phyloP scores from a whole-genome alignment of 2,329 filamentous ascomycete species.

The Chalara sp. region DNA sequence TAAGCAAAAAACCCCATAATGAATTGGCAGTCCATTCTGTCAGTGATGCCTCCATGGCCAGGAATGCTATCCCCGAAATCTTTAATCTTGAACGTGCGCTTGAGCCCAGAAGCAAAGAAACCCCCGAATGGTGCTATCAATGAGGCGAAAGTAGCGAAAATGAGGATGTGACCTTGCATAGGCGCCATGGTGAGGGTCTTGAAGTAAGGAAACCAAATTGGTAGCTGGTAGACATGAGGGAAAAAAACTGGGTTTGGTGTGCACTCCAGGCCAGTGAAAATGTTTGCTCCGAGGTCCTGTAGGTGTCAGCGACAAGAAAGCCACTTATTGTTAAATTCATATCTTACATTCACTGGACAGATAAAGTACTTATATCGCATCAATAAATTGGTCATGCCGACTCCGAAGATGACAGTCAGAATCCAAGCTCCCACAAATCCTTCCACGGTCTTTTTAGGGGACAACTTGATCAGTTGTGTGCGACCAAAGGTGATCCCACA shows the following conservation, averaged over 20 bases:
- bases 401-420: slow-evolving; percentile 83
- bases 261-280: slow-evolving; percentile 86
- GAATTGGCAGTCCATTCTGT: slow-evolving; percentile 99
- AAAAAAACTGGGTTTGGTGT: slow-evolving; percentile 88
- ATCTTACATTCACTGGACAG: slow-evolving; percentile 78
- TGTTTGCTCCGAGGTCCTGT: slow-evolving; percentile 80
- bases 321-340: neutral
- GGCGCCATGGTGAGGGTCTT: slow-evolving; percentile 71
- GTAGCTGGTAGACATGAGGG: slow-evolving; percentile 66
- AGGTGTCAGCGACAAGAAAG: slow-evolving; percentile 10
- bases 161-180: slow-evolving; percentile 88
- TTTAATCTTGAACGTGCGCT: slow-evolving; percentile 99
- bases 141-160: slow-evolving; percentile 89
- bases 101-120: slow-evolving; percentile 95
- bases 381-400: slow-evolving; percentile 74
- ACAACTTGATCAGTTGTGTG: slow-evolving; percentile 95
- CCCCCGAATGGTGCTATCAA: slow-evolving; percentile 95
- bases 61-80: slow-evolving; percentile 98
- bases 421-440: slow-evolving; percentile 96
- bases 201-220: slow-evolving; percentile 64
- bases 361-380: slow-evolving; percentile 95
- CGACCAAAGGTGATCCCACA: slow-evolving; percentile 95
- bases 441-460: slow-evolving; percentile 98
- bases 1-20: slow-evolving; percentile 99
- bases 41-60: slow-evolving; percentile 94